A percentile compares a stretch with the other conserved stretches of the same genome.
These are phyloP conservation scores for Bothriochloa decipiens DNA, from an alignment of 176 grass and related monocot species.

Conservation along the genomic window DNA sequence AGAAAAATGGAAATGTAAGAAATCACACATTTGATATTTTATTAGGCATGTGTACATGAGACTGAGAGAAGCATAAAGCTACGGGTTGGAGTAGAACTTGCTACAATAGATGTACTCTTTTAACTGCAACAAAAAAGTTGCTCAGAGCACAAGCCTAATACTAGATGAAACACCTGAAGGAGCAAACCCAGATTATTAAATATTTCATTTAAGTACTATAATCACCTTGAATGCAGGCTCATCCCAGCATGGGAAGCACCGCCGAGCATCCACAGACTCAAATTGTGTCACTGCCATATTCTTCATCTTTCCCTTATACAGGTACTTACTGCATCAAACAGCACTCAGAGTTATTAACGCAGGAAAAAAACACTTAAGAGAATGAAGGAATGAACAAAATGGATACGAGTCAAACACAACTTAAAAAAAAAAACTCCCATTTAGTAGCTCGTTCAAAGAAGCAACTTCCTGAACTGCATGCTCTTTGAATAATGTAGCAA, in stretches of 20 bases:
- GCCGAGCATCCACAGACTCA: slow-evolving; percentile 76
- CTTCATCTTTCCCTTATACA: slow-evolving; percentile 52
- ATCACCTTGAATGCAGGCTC: slow-evolving; percentile 86
- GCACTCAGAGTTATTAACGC: neutral
- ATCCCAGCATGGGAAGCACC: slow-evolving; percentile 91
- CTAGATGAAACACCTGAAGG: neutral
- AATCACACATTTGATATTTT: neutral
- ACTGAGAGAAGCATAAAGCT: slow-evolving; percentile 28
- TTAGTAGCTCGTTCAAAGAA: neutral
- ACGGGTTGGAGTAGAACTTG: neutral
- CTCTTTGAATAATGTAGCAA: neutral
- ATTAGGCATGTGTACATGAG: neutral
- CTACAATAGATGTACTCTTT: neutral
- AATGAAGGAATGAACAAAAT: neutral
- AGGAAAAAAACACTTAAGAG: neutral
- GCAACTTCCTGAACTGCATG: neutral
- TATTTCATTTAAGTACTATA: neutral
- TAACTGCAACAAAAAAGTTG: neutral
- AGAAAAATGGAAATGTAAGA: neutral
- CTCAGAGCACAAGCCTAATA: neutral
- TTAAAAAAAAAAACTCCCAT: neutral
- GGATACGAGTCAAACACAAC: neutral
- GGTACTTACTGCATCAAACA: slow-evolving; percentile 59
- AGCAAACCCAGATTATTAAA: slow-evolving; percentile 5
- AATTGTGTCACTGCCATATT: slow-evolving; percentile 95